Conservation (phyloP, 139 green algal genomes). For the Tetratostichococcus sp. region DNA sequence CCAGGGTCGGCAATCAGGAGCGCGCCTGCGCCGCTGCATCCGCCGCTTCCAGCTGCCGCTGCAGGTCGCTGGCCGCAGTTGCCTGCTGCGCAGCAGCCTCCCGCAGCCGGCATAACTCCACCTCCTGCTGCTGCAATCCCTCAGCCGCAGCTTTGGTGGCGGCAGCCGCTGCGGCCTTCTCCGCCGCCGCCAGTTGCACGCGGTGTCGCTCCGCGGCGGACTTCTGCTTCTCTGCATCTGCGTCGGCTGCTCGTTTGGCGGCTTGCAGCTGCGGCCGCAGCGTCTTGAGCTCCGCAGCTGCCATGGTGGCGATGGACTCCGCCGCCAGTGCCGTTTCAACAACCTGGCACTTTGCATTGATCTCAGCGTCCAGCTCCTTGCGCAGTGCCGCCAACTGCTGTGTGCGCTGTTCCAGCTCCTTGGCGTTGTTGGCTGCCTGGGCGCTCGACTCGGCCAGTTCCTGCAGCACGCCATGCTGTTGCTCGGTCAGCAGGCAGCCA, state of each 20-base stretch:
- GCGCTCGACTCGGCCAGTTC: too few relatives aligned
- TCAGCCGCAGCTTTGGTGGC: too few relatives aligned
- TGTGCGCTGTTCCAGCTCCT: not conserved
- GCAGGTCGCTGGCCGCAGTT: too few relatives aligned
- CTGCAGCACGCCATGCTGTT: too few relatives aligned
- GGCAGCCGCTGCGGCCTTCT: not conserved
- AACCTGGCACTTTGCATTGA: not conserved
- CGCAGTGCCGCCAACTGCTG: not conserved
- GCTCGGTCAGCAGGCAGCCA: too few relatives aligned
- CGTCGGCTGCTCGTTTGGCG: not conserved
- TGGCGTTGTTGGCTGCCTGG: too few relatives aligned
- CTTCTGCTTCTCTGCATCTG: not conserved
- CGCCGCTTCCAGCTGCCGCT: too few relatives aligned
- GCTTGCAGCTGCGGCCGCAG: not conserved
- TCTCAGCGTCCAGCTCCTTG: not conserved
- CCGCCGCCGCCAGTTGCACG: not conserved
- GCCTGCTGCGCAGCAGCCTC: too few relatives aligned
- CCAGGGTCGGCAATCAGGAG: too few relatives aligned
- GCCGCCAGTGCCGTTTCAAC: not conserved
- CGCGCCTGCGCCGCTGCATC: too few relatives aligned
- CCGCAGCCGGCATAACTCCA: too few relatives aligned
- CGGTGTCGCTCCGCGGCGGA: not conserved
- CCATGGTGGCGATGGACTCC: not conserved
- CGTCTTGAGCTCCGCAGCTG: not conserved
- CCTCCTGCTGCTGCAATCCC: too few relatives aligned